phyloP scores from a whole-genome alignment of 345 rosid species.

The Moricandia arvensis region DNA sequence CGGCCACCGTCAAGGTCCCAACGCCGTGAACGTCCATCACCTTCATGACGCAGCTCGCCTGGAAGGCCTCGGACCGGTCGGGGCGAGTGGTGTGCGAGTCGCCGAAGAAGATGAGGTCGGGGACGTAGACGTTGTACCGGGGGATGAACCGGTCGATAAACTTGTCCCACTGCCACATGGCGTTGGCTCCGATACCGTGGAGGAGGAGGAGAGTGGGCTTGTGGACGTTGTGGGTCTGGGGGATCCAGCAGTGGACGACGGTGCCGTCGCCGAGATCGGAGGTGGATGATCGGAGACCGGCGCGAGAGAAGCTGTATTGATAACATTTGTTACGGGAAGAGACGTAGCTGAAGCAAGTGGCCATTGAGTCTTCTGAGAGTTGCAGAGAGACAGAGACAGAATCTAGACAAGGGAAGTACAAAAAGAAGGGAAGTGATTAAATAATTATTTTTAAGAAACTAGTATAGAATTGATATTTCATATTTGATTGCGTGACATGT shows the following conservation, averaged over 20 bases:
- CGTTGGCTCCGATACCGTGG: slow-evolving; percentile 94
- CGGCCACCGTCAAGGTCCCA: slow-evolving; percentile 50
- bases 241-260: slow-evolving; percentile 81
- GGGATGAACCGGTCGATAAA: slow-evolving; percentile 53
- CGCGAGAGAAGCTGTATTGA: slow-evolving; percentile 59
- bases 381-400: slow-evolving; percentile 1
- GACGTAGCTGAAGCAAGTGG: slow-evolving; percentile 63
- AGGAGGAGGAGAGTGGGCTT: slow-evolving; percentile 64
- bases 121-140: slow-evolving; percentile 79
- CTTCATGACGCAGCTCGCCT: slow-evolving; percentile 68
- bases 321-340: slow-evolving; percentile 58
- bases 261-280: slow-evolving; percentile 86
- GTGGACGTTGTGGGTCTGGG: slow-evolving; percentile 40
- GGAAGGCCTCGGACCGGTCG: slow-evolving; percentile 66
- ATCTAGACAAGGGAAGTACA: background rate
- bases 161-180: slow-evolving; percentile 89
- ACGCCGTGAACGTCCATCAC: slow-evolving; percentile 53
- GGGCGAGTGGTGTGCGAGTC: slow-evolving; percentile 73
- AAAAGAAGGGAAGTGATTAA: background rate
- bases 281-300: slow-evolving; percentile 71
- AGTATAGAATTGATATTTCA: background rate
- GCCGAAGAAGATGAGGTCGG: slow-evolving; percentile 89
- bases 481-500: slow-evolving; percentile 21
- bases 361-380: slow-evolving; percentile 37
- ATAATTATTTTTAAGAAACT: background rate